Evolutionary conservation across 2,329 filamentous ascomycete genomes (phyloP), one percentile per base, ranked within the genome.

Genomic region (Penicillium sumatraense): DNA sequence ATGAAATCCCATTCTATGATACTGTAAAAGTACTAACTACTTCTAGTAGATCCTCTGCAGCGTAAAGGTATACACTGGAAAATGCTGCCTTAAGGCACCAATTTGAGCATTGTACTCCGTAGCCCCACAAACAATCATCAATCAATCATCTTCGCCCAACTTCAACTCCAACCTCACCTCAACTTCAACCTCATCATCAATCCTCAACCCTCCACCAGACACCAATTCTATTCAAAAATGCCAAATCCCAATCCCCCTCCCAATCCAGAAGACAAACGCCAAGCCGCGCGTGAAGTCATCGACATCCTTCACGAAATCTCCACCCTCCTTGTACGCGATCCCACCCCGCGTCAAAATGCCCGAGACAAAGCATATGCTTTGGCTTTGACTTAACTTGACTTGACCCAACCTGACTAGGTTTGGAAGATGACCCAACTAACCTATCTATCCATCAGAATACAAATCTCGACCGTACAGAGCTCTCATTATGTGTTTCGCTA

Each of bases 401-500:
- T n/a, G n/a, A n/a, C n/a, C n/a, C n/a, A n/a, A n/a, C n/a, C n/a
- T n/a, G n/a, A n/a, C n/a, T n/a, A n/a, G n/a, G n/a, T n/a, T n/a
- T n/a, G n/a, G n/a, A n/a, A n/a, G n/a, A n/a, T n/a, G n/a, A n/a
- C n/a, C n/a, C n/a, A 21, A 21, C 31, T 46, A 14, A 5, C 23
- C 2, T 3, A 41, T 13, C n/a, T n/a, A n/a, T n/a, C n/a, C n/a
- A n/a, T 5, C 57, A 98, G 93, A 97, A 98, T 77, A 96, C 93
- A 59, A 86, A 96, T 61, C 86, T 99, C 42, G 93, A 97, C 74
- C 87, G 93, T 27, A 89, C 92, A 51, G 92, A 93, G 18, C 81
- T 99, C 16, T 96, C 93, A 3, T 90, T 97, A 60, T 99, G 95
- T 75, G 93, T 98, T 57, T 96, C 92, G 51, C 84, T 99, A 74